Conservation (phyloP, 257 asterid species). For the Plantago ovata region DNA sequence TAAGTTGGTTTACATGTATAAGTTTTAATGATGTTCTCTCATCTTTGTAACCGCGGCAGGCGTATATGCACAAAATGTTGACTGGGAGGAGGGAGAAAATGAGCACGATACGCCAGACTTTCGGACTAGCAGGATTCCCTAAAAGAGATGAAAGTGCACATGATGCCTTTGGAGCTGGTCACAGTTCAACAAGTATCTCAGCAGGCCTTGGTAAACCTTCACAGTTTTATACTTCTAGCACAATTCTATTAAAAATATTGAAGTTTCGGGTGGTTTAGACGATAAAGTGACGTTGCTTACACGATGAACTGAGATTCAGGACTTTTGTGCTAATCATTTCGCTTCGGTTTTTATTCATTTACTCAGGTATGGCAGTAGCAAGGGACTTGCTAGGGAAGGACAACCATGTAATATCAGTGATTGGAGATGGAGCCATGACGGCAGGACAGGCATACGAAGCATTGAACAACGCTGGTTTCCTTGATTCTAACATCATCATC, state of each 20-base stretch:
- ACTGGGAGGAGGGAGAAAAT: constrained; percentile 68
- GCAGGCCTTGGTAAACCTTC: constrained; percentile 74
- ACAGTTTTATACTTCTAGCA: too few relatives aligned
- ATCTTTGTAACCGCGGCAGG: constrained; percentile 24
- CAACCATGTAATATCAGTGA: constrained; percentile 61
- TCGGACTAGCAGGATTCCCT: constrained; percentile 65
- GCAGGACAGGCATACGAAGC: constrained; percentile 89
- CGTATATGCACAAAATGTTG: constrained; percentile 65
- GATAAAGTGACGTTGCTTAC: background rate
- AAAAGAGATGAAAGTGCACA: constrained; percentile 62
- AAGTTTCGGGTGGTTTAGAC: background rate
- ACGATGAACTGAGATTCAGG: too few relatives aligned
- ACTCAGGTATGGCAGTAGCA: constrained; percentile 65
- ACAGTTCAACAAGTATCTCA: constrained; percentile 70
- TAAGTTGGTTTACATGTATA: background rate
- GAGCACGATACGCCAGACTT: constrained; percentile 59
- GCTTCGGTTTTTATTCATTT: background rate
- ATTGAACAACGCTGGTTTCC: constrained; percentile 68
- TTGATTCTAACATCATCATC: constrained; percentile 58
- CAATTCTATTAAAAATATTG: too few relatives aligned
- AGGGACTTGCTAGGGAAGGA: constrained; percentile 55
- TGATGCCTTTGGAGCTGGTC: constrained; percentile 81
- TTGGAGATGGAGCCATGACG: constrained; percentile 88
- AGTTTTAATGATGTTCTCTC: background rate
- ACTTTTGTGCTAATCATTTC: background rate